A percentile compares a stretch with the other conserved stretches of the same genome.
Evolutionary conservation across 179 eudicot species (phyloP).

Genomic region (Actinidia polygama): DNA sequence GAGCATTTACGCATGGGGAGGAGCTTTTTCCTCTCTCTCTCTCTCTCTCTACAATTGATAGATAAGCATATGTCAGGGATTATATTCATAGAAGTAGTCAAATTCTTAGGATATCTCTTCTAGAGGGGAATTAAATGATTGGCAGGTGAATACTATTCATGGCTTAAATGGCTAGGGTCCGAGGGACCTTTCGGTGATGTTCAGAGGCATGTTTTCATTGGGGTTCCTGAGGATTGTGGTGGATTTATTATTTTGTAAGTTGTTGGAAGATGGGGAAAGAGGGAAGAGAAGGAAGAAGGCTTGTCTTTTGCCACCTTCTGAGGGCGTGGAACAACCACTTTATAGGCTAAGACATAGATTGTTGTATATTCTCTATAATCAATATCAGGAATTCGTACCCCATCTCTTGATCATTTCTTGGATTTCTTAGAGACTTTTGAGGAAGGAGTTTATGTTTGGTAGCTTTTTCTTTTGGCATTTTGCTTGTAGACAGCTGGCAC

Average conservation of each 20-base stretch:
- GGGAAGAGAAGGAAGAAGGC: conserved; percentile 3
- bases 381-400: not conserved
- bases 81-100: not conserved
- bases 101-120: not conserved
- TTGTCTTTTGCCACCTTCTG: not conserved
- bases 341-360: not conserved
- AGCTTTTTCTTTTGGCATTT: not conserved
- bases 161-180: not conserved
- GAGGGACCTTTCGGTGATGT: not conserved
- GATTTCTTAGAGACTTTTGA: not conserved
- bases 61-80: not conserved
- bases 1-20: too few relatives aligned
- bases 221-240: not conserved
- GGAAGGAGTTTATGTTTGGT: not conserved
- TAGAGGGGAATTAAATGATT: not conserved
- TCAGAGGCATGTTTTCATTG: not conserved
- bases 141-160: not conserved
- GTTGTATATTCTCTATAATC: not conserved
- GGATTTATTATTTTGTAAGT: not conserved
- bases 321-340: not conserved
- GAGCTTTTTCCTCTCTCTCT: not conserved
- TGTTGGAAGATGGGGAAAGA: not conserved
- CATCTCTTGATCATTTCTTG: not conserved
- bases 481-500: not conserved
- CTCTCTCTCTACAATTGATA: not conserved